Conservation (phyloP, 768 basidiomycete genomes). For the Mycena rosella region DNA sequence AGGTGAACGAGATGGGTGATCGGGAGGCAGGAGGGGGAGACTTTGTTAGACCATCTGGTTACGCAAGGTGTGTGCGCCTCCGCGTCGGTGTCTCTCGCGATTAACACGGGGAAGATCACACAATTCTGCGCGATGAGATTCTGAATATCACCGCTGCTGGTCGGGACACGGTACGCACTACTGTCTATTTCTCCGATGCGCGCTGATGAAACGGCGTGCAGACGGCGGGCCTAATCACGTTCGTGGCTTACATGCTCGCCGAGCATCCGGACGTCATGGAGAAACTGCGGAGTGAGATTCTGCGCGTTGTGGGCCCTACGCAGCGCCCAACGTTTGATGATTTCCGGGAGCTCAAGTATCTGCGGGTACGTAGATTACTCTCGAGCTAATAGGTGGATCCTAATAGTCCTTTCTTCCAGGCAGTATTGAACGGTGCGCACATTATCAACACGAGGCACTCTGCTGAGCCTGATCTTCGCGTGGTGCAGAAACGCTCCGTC, state of each 20-base stretch:
- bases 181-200: background rate
- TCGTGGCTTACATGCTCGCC: constrained; percentile 66
- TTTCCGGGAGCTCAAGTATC: constrained; percentile 69
- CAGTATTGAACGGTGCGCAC: constrained; percentile 20
- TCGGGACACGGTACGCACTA: constrained; percentile 55
- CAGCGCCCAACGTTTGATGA: constrained; percentile 66
- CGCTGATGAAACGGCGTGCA: constrained; percentile 22
- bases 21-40: constrained; percentile 58
- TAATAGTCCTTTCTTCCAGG: too few species aligned
- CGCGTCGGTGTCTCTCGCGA: too few species aligned
- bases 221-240: constrained; percentile 67
- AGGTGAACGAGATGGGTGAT: constrained; percentile 44
- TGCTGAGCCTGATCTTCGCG: too few species aligned
- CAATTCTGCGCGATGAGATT: constrained; percentile 58
- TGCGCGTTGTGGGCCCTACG: constrained; percentile 57
- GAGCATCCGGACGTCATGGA: constrained; percentile 61
- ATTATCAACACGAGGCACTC: background rate
- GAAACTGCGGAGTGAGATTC: constrained; percentile 65
- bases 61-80: constrained; percentile 65
- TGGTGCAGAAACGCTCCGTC: constrained; percentile 14
- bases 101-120: constrained; percentile 47
- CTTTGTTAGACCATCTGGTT: constrained; percentile 65
- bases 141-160: constrained; percentile 60
- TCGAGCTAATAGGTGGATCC: too few species aligned
- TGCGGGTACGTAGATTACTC: constrained; percentile 56